These are phyloP conservation scores for Durotheca rogersii DNA, from an alignment of 495 filamentous ascomycete species.

Conservation along the genomic window DNA sequence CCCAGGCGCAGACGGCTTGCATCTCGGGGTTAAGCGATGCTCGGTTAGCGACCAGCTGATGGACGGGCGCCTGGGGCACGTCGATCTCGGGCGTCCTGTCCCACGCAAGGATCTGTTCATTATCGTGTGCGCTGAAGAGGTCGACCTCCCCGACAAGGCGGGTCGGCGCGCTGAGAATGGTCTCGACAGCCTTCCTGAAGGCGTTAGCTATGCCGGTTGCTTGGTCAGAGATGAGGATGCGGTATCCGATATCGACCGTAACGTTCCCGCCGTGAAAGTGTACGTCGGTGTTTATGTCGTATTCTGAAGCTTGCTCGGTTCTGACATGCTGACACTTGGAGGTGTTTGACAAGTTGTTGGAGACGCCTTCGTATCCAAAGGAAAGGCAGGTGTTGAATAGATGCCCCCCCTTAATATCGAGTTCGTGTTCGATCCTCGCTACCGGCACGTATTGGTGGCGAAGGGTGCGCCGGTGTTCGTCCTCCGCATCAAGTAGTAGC, in stretches of 20 bases:
- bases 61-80: constrained; percentile 34
- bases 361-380: constrained; percentile 43
- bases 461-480: constrained; percentile 34
- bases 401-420: constrained; percentile 42
- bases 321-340: constrained; percentile 38
- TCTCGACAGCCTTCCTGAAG: constrained; percentile 46
- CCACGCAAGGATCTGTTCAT: constrained; percentile 45
- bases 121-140: constrained; percentile 47
- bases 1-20: constrained; percentile 48
- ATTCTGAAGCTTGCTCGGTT: constrained; percentile 46
- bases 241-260: constrained; percentile 45
- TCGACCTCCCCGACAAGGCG: constrained; percentile 40
- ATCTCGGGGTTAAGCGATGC: constrained; percentile 38
- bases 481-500: constrained; percentile 39
- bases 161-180: constrained; percentile 41
- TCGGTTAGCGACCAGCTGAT: constrained; percentile 40
- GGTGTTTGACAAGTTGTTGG: constrained; percentile 1
- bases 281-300: constrained; percentile 45
- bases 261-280: constrained; percentile 40
- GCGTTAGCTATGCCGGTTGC: constrained; percentile 42
- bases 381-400: constrained; percentile 51
- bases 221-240: constrained; percentile 45
- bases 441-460: constrained; percentile 48
- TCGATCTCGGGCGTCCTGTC: constrained; percentile 40
- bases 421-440: constrained; percentile 44